Evolutionary conservation across 805 yeast species (phyloP), one percentile per base, ranked within the genome.

Genomic region (Starmerella gropengiesseri): DNA sequence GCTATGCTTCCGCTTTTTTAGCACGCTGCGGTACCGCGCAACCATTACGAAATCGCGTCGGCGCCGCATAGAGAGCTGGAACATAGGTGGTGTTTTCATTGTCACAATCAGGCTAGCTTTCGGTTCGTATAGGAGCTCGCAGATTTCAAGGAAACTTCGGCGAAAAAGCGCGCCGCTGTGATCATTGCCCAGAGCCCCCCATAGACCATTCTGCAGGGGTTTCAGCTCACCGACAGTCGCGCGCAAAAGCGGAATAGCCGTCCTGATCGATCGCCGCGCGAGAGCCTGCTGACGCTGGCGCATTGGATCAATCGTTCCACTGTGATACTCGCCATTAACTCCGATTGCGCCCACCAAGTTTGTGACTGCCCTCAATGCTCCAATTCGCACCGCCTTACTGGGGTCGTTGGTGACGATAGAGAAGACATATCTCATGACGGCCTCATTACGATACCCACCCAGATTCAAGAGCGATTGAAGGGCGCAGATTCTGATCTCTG

Each of bases 361-460:
- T 12, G 67, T 53, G 16, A 89, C 64, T 0, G 64, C 61, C 3
- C 60, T 62, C 2, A 77, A 59, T 43, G 84, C 54, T 11, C 70
- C 67, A 18, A 65, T 62, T 37, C 75, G 70, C 30, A 85, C 61
- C 38, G 66, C 67, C 1, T 69, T 61, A 1, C 81, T 72, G 1
- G 67, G 63, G 30, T 80, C 87, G 27, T 78, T 63, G 21, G 75
- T 65, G 39, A 77, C 57, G 0, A 74, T 60, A 22, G 73, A 66
- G 51, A 83, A 75, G 46, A 77, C 74, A 52, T 82, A 82, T 16
- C 69, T 63, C 48, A 86, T 56, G 3, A 86, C 65, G 23, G 67
- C 64, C 12, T 66, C 59, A 53, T 83, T 82, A 46, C 77, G 78
- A 49, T 87, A 60, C 1, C 91, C 95, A 17, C 96, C 95, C 36